These are phyloP conservation scores for Fulvia fulva DNA, from an alignment of 2,329 filamentous ascomycete genomes.

Conservation along the genomic window DNA sequence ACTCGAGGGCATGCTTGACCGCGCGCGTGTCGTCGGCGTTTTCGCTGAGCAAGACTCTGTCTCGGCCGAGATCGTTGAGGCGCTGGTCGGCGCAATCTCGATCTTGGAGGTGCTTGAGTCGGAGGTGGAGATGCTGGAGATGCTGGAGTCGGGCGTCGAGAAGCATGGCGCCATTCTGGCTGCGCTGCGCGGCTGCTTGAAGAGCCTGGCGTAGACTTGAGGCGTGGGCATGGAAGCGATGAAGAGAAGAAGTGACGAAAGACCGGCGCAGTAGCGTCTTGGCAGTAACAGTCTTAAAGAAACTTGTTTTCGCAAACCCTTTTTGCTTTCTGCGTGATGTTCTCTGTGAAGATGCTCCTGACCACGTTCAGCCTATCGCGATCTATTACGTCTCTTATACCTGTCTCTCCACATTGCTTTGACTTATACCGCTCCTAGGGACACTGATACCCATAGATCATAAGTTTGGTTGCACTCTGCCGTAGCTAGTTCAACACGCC, in stretches of 20 bases:
- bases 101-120: background rate
- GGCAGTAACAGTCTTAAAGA: too few relatives aligned
- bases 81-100: background rate
- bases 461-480: too few relatives aligned
- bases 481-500: too few relatives aligned
- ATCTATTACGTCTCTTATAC: too few relatives aligned
- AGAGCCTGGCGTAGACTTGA: background rate
- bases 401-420: too few relatives aligned
- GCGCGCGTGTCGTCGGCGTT: background rate
- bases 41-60: background rate
- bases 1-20: background rate
- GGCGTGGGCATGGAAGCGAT: background rate
- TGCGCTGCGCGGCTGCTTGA: background rate
- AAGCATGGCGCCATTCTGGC: background rate
- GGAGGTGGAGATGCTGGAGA: background rate
- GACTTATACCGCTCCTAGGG: too few relatives aligned
- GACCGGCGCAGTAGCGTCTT: too few relatives aligned
- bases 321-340: background rate
- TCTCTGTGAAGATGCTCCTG: background rate
- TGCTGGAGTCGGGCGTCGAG: background rate
- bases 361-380: too few relatives aligned
- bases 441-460: too few relatives aligned
- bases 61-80: background rate
- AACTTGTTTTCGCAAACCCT: too few relatives aligned
- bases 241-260: background rate